Conservation (phyloP, 2,329 filamentous ascomycete species). For the Parastagonospora nodorum region DNA sequence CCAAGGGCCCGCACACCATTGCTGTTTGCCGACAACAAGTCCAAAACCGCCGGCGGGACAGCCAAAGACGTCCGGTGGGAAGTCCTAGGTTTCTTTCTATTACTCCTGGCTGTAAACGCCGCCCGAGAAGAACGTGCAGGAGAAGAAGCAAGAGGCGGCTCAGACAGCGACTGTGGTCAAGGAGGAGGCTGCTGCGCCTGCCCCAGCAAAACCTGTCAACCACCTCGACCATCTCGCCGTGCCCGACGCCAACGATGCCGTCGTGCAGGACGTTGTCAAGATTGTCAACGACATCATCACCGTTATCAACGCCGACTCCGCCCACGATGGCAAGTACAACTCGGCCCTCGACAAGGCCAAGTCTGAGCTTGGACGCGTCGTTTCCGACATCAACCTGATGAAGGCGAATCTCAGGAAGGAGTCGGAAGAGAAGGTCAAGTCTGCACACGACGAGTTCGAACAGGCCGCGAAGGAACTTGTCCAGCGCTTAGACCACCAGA, state of each 20-base stretch:
- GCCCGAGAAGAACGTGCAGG: slow-evolving; percentile 30
- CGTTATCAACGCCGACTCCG: slow-evolving; percentile 85
- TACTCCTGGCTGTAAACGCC: too few relatives aligned
- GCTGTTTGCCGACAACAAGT: slow-evolving; percentile 58
- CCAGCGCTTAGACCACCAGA: slow-evolving; percentile 80
- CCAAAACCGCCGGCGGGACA: slow-evolving; percentile 14
- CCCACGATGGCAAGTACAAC: slow-evolving; percentile 73
- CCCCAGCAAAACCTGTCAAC: slow-evolving; percentile 42
- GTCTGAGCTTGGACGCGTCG: slow-evolving; percentile 76
- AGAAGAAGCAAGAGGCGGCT: slow-evolving; percentile 35
- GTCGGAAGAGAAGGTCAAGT: slow-evolving; percentile 75
- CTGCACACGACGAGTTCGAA: slow-evolving; percentile 79
- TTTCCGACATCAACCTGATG: slow-evolving; percentile 75
- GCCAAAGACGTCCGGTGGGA: too few relatives aligned
- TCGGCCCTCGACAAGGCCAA: slow-evolving; percentile 84
- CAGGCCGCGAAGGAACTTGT: slow-evolving; percentile 86
- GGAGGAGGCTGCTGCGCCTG: slow-evolving; percentile 28
- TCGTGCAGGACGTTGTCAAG: slow-evolving; percentile 91
- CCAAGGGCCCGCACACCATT: slow-evolving; percentile 64
- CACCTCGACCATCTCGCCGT: slow-evolving; percentile 80
- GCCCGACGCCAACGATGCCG: slow-evolving; percentile 76
- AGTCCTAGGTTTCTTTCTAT: too few relatives aligned
- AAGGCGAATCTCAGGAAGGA: slow-evolving; percentile 71
- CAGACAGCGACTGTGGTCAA: slow-evolving; percentile 31
- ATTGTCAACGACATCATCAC: slow-evolving; percentile 96